phyloP scores from a whole-genome alignment of 2,329 filamentous ascomycete species.

The Curvularia hawaiiensis region DNA sequence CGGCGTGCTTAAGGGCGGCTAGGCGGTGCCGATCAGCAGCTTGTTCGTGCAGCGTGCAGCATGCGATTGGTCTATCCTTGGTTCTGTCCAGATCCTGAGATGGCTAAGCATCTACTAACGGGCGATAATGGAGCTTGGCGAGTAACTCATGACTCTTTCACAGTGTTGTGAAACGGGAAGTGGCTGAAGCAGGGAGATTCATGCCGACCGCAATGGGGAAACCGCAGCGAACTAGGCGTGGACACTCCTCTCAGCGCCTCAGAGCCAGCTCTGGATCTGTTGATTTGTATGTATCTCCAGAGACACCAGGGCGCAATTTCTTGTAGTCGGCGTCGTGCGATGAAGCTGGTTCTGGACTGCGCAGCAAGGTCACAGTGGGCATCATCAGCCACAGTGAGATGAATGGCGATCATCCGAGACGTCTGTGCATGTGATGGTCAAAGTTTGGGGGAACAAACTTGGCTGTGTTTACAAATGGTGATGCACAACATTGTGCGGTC shows the following conservation, averaged over 20 bases:
- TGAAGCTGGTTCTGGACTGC: not conserved
- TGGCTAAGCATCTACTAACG: conserved; percentile 30
- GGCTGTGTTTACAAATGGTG: conserved; percentile 16
- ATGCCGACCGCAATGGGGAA: conserved; percentile 8
- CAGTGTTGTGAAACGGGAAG: conserved; percentile 28
- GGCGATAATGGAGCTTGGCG: conserved; percentile 33
- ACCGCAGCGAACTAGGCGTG: not conserved
- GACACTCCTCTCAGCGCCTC: not conserved
- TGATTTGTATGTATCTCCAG: not conserved
- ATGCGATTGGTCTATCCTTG: not conserved
- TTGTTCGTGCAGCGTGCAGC: not conserved
- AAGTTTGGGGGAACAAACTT: conserved; percentile 13
- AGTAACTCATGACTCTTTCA: conserved; percentile 22
- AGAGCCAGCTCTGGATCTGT: not conserved
- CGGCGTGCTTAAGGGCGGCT: not conserved
- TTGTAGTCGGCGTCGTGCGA: not conserved
- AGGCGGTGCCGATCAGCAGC: not conserved
- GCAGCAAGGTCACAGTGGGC: not conserved
- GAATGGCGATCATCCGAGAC: conserved; percentile 7
- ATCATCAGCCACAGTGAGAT: conserved; percentile 1
- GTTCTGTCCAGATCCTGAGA: conserved; percentile 3
- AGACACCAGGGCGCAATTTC: not conserved
- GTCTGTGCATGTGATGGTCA: conserved; percentile 4
- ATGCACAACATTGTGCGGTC: conserved; percentile 25
- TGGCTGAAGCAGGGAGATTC: conserved; percentile 20